Conservation (phyloP, 1,139 yeast species). For the Magnusiomyces tetraspermus region DNA sequence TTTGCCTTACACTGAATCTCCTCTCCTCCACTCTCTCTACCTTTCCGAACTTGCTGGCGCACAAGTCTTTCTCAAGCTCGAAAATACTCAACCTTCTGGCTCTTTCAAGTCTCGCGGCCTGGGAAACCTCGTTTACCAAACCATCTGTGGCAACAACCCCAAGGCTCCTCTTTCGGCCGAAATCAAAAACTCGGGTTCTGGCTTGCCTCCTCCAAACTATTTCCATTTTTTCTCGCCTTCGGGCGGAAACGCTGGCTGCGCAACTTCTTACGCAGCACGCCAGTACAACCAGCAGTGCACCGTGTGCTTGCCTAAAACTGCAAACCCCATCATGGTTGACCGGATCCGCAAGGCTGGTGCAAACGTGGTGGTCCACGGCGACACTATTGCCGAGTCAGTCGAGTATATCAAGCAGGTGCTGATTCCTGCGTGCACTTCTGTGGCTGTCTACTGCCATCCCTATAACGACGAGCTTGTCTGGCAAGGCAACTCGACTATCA, state of each 20-base stretch:
- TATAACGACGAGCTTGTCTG: slow-evolving; percentile 57
- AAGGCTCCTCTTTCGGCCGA: slow-evolving; percentile 5
- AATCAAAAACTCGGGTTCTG: slow-evolving; percentile 2
- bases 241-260: slow-evolving; percentile 78
- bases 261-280: slow-evolving; percentile 56
- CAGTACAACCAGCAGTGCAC: slow-evolving; percentile 41
- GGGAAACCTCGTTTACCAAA: slow-evolving; percentile 30
- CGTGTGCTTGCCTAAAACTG: slow-evolving; percentile 50
- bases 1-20: slow-evolving; percentile 29
- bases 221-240: slow-evolving; percentile 55
- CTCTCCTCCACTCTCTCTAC: slow-evolving; percentile 27
- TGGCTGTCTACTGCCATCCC: slow-evolving; percentile 55
- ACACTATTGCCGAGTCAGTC: slow-evolving; percentile 57
- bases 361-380: slow-evolving; percentile 45
- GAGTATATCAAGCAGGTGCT: slow-evolving; percentile 37
- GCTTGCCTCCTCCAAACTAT: slow-evolving; percentile 21
- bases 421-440: slow-evolving; percentile 23
- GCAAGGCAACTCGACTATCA: slow-evolving; percentile 57
- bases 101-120: slow-evolving; percentile 53
- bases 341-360: slow-evolving; percentile 46
- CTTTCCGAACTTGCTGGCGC: slow-evolving; percentile 27
- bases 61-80: slow-evolving; percentile 49
- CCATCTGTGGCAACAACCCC: slow-evolving; percentile 16
- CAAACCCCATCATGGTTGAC: slow-evolving; percentile 38
- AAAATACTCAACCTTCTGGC: slow-evolving; percentile 60